Evolutionary conservation across 208 protist genomes (phyloP).

Genomic region (Naegleria gruberi): DNA sequence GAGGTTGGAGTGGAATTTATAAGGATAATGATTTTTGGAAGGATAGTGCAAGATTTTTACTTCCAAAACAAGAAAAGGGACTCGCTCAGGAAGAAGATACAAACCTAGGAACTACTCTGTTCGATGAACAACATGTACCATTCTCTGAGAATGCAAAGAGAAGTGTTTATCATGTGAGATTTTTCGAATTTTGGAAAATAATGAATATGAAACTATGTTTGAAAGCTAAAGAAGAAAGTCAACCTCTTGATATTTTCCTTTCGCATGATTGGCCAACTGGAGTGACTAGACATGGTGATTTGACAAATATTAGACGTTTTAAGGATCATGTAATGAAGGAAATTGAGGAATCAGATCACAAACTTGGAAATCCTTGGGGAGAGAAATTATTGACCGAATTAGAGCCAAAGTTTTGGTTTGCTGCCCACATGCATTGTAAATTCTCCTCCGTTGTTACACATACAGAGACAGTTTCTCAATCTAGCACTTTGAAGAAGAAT

Average conservation of each 20-base stretch:
- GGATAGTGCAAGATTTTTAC: neutral
- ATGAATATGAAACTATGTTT: slow-evolving; percentile 37
- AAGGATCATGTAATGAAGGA: slow-evolving; percentile 76
- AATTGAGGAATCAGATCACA: slow-evolving; percentile 45
- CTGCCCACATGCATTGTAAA: slow-evolving; percentile 71
- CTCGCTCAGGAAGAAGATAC: neutral
- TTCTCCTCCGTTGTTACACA: slow-evolving; percentile 63
- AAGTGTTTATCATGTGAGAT: slow-evolving; percentile 68
- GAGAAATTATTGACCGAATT: slow-evolving; percentile 52
- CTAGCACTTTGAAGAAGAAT: neutral
- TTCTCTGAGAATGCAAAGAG: slow-evolving; percentile 54
- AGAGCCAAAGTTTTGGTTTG: slow-evolving; percentile 62
- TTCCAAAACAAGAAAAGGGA: neutral
- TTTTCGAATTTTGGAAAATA: slow-evolving; percentile 71
- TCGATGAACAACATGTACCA: slow-evolving; percentile 37
- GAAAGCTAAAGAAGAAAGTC: neutral
- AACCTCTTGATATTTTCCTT: slow-evolving; percentile 59
- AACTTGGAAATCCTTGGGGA: slow-evolving; percentile 68
- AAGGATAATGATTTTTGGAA: neutral
- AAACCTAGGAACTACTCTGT: slow-evolving; percentile 1
- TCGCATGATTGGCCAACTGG: slow-evolving; percentile 80
- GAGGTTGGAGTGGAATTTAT: neutral
- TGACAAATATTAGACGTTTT: slow-evolving; percentile 57
- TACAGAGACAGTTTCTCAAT: slow-evolving; percentile 12
- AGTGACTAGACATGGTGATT: slow-evolving; percentile 69